Percentiles rank a stretch among this genome's conserved stretches.
phyloP scores from a whole-genome alignment of 2,329 filamentous ascomycete genomes.

The Arthrinium phaeospermum region DNA sequence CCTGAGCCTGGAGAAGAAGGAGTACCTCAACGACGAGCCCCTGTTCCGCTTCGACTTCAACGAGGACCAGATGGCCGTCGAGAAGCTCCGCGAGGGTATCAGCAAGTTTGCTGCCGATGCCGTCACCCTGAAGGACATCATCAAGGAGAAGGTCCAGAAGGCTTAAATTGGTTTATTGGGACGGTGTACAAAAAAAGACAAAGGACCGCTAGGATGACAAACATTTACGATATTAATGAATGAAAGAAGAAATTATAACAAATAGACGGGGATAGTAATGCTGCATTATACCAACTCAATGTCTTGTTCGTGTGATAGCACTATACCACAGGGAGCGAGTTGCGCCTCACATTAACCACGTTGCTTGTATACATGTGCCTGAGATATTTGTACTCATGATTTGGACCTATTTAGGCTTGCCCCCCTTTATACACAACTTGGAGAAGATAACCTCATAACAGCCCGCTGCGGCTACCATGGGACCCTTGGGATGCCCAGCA shows the following conservation, averaged over 20 bases:
- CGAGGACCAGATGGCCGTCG: constrained; percentile 98
- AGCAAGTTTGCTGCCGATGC: constrained; percentile 99
- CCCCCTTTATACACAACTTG: neutral
- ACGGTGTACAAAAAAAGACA: constrained; percentile 1
- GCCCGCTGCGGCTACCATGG: neutral
- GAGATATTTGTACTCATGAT: neutral
- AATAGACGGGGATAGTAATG: neutral
- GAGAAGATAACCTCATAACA: neutral
- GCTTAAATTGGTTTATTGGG: constrained; percentile 11
- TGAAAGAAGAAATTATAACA: neutral
- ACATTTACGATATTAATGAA: constrained; percentile 12
- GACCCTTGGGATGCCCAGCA: neutral
- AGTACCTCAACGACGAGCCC: constrained; percentile 88
- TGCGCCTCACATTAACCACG: neutral
- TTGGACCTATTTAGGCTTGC: neutral
- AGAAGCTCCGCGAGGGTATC: constrained; percentile 99
- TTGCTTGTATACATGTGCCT: neutral
- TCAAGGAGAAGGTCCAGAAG: constrained; percentile 78
- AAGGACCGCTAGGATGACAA: neutral
- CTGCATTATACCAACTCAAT: neutral
- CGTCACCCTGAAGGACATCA: constrained; percentile 88
- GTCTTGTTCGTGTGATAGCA: neutral
- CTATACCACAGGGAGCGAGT: too few relatives aligned
- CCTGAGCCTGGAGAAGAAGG: constrained; percentile 84
- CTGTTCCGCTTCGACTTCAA: constrained; percentile 99